Conservation (phyloP, 768 basidiomycete genomes). For the Boletus sp. region DNA sequence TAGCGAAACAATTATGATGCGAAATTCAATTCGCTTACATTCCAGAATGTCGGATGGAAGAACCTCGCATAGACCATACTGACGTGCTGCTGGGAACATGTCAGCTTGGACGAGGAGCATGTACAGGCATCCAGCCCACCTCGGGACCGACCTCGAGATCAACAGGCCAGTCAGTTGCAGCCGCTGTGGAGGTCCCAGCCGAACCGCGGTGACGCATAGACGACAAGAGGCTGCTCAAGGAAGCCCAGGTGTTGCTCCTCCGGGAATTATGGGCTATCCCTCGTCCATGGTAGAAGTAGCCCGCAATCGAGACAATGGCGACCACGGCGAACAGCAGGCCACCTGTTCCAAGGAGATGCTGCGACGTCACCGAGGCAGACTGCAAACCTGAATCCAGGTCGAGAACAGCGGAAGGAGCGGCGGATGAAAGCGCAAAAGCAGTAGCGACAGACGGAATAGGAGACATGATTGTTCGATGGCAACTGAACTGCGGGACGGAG, state of each 20-base stretch:
- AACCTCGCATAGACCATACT: slow-evolving; percentile 20
- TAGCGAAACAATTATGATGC: not conserved
- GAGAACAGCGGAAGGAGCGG: slow-evolving; percentile 1
- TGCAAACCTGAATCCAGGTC: not conserved
- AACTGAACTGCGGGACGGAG: not conserved
- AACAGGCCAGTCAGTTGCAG: not conserved
- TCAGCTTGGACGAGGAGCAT: not conserved
- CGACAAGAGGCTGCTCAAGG: slow-evolving; percentile 5
- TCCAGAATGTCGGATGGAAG: slow-evolving; percentile 23
- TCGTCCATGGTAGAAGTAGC: slow-evolving; percentile 17
- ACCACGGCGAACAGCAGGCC: slow-evolving; percentile 13
- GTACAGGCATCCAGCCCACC: not conserved
- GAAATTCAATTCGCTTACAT: slow-evolving; percentile 1
- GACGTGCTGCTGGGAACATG: slow-evolving; percentile 7
- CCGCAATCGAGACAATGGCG: slow-evolving; percentile 10
- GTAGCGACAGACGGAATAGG: slow-evolving; percentile 13
- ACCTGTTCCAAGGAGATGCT: slow-evolving; percentile 8
- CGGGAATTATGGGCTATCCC: not conserved
- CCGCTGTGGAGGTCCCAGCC: not conserved
- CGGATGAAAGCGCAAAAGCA: not conserved
- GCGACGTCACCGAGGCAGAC: not conserved
- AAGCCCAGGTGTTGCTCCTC: slow-evolving; percentile 4
- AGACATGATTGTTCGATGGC: slow-evolving; percentile 13
- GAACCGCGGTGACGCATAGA: slow-evolving; percentile 3
- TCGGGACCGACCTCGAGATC: slow-evolving; percentile 15